These are phyloP conservation scores for Torulaspora indica DNA, from an alignment of 805 yeast genomes.

Conservation along the genomic window DNA sequence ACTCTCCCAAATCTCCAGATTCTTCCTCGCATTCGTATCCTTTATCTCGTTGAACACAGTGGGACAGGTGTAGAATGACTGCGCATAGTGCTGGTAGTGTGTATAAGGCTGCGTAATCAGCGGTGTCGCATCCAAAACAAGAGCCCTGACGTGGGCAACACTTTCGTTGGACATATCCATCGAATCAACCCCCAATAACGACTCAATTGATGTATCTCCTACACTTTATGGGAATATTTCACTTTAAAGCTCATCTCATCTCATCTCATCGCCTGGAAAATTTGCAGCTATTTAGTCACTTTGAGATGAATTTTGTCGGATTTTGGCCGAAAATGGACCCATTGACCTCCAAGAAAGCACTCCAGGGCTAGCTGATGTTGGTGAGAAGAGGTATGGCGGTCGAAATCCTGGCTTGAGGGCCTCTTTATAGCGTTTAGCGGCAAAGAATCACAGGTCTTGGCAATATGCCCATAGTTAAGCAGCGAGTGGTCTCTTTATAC, in stretches of 20 bases:
- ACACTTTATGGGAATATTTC: background rate
- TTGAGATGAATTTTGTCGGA: background rate
- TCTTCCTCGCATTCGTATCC: slow-evolving; percentile 79
- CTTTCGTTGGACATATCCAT: slow-evolving; percentile 5
- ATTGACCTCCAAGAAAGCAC: background rate
- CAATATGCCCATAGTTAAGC: background rate
- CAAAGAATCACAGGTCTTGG: background rate
- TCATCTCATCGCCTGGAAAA: slow-evolving; percentile 9
- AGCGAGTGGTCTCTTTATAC: slow-evolving; percentile 1
- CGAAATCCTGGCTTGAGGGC: too few species aligned
- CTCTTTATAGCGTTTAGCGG: too few species aligned
- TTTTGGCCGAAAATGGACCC: background rate
- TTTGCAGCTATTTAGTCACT: background rate
- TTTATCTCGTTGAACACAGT: slow-evolving; percentile 82
- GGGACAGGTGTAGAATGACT: slow-evolving; percentile 80
- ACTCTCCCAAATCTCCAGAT: slow-evolving; percentile 69
- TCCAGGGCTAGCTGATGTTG: background rate
- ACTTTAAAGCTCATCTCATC: slow-evolving; percentile 21
- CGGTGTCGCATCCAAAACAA: slow-evolving; percentile 94
- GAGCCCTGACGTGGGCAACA: slow-evolving; percentile 43
- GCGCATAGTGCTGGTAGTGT: slow-evolving; percentile 64
- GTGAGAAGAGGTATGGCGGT: background rate
- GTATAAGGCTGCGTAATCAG: slow-evolving; percentile 80
- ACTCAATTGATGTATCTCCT: background rate
- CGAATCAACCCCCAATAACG: background rate